Percentiles rank a stretch among this genome's conserved stretches.
Conservation (phyloP, 352 stramenopile genomes). For the Pythium sukuiense region DNA sequence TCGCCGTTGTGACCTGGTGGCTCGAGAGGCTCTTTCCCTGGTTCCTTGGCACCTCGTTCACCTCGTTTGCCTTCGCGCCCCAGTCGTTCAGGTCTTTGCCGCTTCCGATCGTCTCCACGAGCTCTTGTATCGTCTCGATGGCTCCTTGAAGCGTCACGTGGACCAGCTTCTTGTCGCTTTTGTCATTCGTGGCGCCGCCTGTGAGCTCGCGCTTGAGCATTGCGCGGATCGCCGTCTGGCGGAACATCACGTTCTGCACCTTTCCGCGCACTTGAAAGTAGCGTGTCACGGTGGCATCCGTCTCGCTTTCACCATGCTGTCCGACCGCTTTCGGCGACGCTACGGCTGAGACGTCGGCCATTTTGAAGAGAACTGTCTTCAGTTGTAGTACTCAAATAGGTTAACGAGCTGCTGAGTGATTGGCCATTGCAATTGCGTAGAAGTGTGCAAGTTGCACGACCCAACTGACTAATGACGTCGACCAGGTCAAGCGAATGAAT, state of each 20-base stretch:
- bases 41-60: constrained; percentile 46
- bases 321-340: not conserved
- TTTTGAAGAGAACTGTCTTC: not conserved
- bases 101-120: constrained; percentile 47
- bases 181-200: constrained; percentile 72
- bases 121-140: constrained; percentile 38
- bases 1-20: constrained; percentile 73
- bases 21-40: constrained; percentile 36
- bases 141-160: constrained; percentile 58
- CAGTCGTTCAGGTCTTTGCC: constrained; percentile 66
- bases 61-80: constrained; percentile 44
- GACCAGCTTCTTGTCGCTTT: constrained; percentile 52
- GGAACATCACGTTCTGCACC: constrained; percentile 85
- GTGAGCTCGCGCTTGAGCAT: constrained; percentile 64
- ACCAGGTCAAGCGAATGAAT: constrained; percentile 10
- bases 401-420: not conserved
- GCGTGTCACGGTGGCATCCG: constrained; percentile 15
- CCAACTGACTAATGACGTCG: not conserved
- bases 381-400: not conserved
- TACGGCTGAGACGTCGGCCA: constrained; percentile 1
- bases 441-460: not conserved
- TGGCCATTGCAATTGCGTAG: too few relatives aligned
- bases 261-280: constrained; percentile 68
- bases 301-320: not conserved
- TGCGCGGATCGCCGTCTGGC: constrained; percentile 74